These are phyloP conservation scores for Alternaria tenuissima DNA, from an alignment of 2,329 filamentous ascomycete species.

Conservation along the genomic window DNA sequence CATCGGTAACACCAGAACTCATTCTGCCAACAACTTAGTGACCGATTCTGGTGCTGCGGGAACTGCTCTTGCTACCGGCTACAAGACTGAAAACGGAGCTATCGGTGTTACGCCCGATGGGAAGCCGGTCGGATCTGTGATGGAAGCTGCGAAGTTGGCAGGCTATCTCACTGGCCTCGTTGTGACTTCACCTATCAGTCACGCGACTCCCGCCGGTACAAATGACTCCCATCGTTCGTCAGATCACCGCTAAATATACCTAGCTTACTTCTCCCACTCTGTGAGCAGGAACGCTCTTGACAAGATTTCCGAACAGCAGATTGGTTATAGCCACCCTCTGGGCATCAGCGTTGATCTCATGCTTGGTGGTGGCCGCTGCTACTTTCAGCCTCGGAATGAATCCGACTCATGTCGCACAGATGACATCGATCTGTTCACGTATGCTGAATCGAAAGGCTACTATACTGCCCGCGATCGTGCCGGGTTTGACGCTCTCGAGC, in stretches of 20 bases:
- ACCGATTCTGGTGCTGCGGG: slow-evolving; percentile 55
- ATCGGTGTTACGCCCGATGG: slow-evolving; percentile 47
- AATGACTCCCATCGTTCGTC: too few species aligned
- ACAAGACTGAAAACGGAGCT: slow-evolving; percentile 52
- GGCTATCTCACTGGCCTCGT: slow-evolving; percentile 22
- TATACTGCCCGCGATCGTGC: too few species aligned
- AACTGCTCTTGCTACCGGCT: slow-evolving; percentile 52
- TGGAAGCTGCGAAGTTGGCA: slow-evolving; percentile 53
- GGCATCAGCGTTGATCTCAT: slow-evolving; percentile 51
- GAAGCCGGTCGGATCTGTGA: slow-evolving; percentile 50
- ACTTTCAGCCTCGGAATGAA: too few species aligned
- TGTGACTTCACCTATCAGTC: too few species aligned
- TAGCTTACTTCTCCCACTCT: slow-evolving; percentile 29
- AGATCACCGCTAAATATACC: too few species aligned
- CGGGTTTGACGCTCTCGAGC: too few species aligned
- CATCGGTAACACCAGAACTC: slow-evolving; percentile 33
- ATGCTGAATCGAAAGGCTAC: too few species aligned
- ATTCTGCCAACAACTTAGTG: slow-evolving; percentile 46
- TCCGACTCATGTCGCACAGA: too few species aligned
- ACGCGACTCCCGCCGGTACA: too few species aligned
- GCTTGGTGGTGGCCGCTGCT: slow-evolving; percentile 42
- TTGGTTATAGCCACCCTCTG: slow-evolving; percentile 53
- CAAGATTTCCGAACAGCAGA: slow-evolving; percentile 52
- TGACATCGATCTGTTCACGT: too few species aligned
- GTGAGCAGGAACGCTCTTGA: slow-evolving; percentile 46